Percentiles rank a stretch among this genome's conserved stretches.
Conservation (phyloP, 345 rosid genomes). For the Tarenaya hassleriana region DNA sequence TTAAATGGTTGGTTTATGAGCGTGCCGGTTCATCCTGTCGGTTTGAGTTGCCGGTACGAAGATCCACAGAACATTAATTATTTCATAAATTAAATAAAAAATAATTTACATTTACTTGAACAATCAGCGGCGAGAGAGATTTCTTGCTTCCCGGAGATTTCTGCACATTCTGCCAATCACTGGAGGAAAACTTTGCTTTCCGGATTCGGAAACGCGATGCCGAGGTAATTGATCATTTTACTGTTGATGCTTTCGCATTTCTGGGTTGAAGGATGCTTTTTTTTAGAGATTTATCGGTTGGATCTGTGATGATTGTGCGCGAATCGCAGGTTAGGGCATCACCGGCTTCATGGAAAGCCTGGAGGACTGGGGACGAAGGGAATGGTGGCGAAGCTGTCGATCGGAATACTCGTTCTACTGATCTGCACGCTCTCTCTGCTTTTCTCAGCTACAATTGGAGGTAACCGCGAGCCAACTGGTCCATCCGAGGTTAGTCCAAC, state of each 20-base stretch:
- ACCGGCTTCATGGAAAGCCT: constrained; percentile 60
- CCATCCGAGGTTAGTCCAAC: constrained; percentile 45
- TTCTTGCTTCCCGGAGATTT: constrained; percentile 1
- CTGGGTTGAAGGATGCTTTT: constrained; percentile 15
- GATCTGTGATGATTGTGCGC: constrained; percentile 26
- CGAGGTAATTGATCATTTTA: constrained; percentile 13
- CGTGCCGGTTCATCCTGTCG: constrained; percentile 17
- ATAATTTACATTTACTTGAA: constrained; percentile 17
- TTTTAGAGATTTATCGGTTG: constrained; percentile 8
- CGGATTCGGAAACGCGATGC: constrained; percentile 20
- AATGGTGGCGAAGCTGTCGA: constrained; percentile 46
- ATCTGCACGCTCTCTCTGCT: constrained; percentile 69
- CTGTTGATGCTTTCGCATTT: constrained; percentile 7
- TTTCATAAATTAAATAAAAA: constrained; percentile 2
- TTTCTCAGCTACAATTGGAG: constrained; percentile 44
- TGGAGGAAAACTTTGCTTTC: constrained; percentile 1
- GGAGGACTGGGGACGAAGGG: constrained; percentile 58
- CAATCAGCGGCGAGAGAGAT: constrained; percentile 11
- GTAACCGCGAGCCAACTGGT: constrained; percentile 35
- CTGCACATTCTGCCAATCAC: constrained; percentile 8
- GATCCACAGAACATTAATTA: too few species aligned
- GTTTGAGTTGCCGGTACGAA: too few species aligned
- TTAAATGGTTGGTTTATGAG: not conserved
- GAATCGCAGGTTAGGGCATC: constrained; percentile 52
- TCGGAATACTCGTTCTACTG: constrained; percentile 59